Evolutionary conservation across 257 asterid genomes (phyloP), one percentile per base, ranked within the genome.

Genomic region (Plantago elongata): DNA sequence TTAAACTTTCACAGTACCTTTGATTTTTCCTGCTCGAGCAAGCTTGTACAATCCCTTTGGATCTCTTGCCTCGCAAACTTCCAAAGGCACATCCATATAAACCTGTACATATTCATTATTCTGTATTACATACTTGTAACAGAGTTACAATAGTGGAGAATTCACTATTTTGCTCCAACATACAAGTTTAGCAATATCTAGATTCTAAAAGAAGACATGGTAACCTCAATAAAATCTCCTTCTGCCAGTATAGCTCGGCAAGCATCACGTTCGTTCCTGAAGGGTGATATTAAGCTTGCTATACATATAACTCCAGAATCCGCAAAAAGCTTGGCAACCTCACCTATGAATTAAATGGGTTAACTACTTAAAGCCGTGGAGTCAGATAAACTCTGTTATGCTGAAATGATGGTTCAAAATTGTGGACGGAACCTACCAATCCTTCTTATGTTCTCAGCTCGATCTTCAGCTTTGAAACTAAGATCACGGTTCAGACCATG

Each of bases 251-350:
- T 74, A 68, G 79, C 79, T 68, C 99, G 90, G 57, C 97, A 89
- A 50, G 91, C 92, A 78, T 93, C 99, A 75, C 99, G 81, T 54
- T 93, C 97, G 75, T 77, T 85, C 77, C 87, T 79, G 74, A 87
- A 93, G 61, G 99, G 99, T 11, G 99, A 93, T 83, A 93, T 87
- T 77, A 93, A 79, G 77, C 99, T 85, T 38, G 97, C 99, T 64
- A 93, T 89, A 79, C 97, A 89, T 69, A 93, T 89, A 34, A 89
- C 78, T 65, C 99, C 99, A 78, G 97, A 89, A 79, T 93, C 99
- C 14, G 94, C 86, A 72, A 93, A 93, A 67, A 93, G 94, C 90
- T 93, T 93, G 29, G 94, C 94, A 54, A 90, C 99, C 82, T 93
- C 97, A n/a, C 99, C 99, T 93, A 76, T 47, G 42, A 46, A 61